Evolutionary conservation across 2,329 filamentous ascomycete species (phyloP).

Genomic region (Penicillium sp.): DNA sequence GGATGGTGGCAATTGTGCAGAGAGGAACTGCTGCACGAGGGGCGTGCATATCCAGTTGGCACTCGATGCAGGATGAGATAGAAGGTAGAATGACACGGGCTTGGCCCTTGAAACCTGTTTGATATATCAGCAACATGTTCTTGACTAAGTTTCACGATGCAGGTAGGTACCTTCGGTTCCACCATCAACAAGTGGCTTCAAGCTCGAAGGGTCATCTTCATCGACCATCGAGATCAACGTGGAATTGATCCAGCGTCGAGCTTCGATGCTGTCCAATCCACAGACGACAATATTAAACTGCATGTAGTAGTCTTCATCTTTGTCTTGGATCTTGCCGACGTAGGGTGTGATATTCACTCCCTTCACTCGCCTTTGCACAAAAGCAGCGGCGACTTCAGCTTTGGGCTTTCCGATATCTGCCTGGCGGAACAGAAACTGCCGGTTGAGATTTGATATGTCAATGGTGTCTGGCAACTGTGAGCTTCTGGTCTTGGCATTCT

Average conservation of each 20-base stretch:
- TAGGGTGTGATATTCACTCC: slow-evolving; percentile 92
- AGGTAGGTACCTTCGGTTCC: slow-evolving; percentile 73
- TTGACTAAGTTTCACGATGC: background rate
- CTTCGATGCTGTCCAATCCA: slow-evolving; percentile 94
- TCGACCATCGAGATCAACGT: slow-evolving; percentile 90
- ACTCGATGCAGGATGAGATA: slow-evolving; percentile 95
- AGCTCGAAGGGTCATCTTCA: slow-evolving; percentile 72
- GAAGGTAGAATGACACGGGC: slow-evolving; percentile 88
- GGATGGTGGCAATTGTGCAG: slow-evolving; percentile 94
- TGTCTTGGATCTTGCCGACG: slow-evolving; percentile 94
- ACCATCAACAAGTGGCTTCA: slow-evolving; percentile 94
- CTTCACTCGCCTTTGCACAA: slow-evolving; percentile 85
- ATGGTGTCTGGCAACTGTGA: slow-evolving; percentile 72
- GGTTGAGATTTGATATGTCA: slow-evolving; percentile 96
- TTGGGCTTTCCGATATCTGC: slow-evolving; percentile 91
- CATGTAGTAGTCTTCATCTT: slow-evolving; percentile 94
- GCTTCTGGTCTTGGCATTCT: background rate
- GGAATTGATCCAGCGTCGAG: slow-evolving; percentile 97
- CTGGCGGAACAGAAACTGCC: slow-evolving; percentile 93
- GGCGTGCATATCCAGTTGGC: slow-evolving; percentile 96
- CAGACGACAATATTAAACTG: slow-evolving; percentile 94
- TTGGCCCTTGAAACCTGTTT: slow-evolving; percentile 87
- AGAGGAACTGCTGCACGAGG: slow-evolving; percentile 95
- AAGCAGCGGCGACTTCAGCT: slow-evolving; percentile 86
- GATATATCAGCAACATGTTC: slow-evolving; percentile 17